These are phyloP conservation scores for Pichia californica DNA, from an alignment of 805 yeast genomes.

Conservation along the genomic window DNA sequence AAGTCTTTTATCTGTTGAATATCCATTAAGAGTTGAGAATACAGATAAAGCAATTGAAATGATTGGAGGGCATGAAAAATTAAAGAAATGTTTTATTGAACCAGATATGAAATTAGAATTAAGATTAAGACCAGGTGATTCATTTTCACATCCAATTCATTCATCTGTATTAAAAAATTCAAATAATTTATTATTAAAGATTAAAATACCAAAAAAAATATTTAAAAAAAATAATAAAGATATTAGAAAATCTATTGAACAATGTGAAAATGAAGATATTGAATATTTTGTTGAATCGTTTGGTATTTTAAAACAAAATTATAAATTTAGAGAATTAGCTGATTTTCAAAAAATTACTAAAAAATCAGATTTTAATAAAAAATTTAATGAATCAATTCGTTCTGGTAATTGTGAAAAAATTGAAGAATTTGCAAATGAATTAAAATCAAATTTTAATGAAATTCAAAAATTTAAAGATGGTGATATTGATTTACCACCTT, in stretches of 20 bases:
- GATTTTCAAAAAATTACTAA: conserved; percentile 76
- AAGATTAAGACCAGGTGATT: conserved; percentile 29
- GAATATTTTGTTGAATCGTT: conserved; percentile 48
- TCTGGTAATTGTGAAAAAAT: conserved; percentile 37
- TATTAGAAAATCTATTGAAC: conserved; percentile 36
- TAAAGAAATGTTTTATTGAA: conserved; percentile 37
- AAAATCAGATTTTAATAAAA: conserved; percentile 43
- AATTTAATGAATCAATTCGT: conserved; percentile 35
- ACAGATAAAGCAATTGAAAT: conserved; percentile 54
- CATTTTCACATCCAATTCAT: conserved; percentile 53
- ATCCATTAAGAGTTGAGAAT: conserved; percentile 67
- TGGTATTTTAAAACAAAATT: conserved; percentile 61
- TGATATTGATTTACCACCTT: conserved; percentile 69
- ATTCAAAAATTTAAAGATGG: conserved; percentile 17
- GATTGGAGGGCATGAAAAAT: conserved; percentile 56
- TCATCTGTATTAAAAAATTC: conserved; percentile 41
- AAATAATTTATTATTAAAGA: conserved; percentile 54
- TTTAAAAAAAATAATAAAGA: conserved; percentile 36
- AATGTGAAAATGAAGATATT: conserved; percentile 28
- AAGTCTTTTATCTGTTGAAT: conserved; percentile 66
- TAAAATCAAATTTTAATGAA: conserved; percentile 14
- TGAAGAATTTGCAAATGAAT: conserved; percentile 31
- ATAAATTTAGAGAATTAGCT: conserved; percentile 76
- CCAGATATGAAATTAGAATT: conserved; percentile 26
- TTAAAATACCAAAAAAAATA: conserved; percentile 52